These are phyloP conservation scores for Globisporangium mamillatum DNA, from an alignment of 352 stramenopile species.

Conservation along the genomic window DNA sequence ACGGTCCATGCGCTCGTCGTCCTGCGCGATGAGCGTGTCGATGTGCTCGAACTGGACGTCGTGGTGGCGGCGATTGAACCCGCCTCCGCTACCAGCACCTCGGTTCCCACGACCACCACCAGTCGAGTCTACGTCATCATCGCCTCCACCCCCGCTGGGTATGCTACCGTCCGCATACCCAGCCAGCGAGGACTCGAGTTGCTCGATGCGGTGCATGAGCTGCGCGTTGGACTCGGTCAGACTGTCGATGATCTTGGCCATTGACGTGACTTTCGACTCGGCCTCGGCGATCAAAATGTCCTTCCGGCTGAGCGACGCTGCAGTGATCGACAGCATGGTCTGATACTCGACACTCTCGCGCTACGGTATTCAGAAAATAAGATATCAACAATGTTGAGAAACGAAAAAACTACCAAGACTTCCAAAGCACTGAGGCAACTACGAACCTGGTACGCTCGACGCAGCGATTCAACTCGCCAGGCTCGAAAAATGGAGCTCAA, in stretches of 20 bases:
- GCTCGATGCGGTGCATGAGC: conserved; percentile 55
- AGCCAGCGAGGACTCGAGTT: conserved; percentile 51
- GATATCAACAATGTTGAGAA: neutral
- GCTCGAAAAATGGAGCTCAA: conserved; percentile 62
- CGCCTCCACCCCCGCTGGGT: neutral
- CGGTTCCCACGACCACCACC: neutral
- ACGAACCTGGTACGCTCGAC: conserved; percentile 54
- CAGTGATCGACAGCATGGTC: conserved; percentile 77
- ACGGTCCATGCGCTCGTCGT: conserved; percentile 60
- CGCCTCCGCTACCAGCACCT: neutral
- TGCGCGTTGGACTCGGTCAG: conserved; percentile 76
- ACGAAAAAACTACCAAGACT: neutral
- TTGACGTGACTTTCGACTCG: conserved; percentile 63
- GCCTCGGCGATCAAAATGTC: conserved; percentile 65
- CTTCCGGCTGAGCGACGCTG: conserved; percentile 70
- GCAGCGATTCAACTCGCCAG: conserved; percentile 69
- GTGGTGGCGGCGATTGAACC: conserved; percentile 12
- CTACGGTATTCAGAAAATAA: conserved; percentile 7
- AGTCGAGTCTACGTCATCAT: neutral
- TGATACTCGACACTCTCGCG: conserved; percentile 77
- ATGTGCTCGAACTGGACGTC: conserved; percentile 53
- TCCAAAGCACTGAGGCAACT: neutral
- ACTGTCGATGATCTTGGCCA: conserved; percentile 76
- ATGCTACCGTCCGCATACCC: conserved; percentile 11
- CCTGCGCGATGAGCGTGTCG: conserved; percentile 45